Evolutionary conservation across 2,329 filamentous ascomycete genomes (phyloP).

Genomic region (Apiospora marii): DNA sequence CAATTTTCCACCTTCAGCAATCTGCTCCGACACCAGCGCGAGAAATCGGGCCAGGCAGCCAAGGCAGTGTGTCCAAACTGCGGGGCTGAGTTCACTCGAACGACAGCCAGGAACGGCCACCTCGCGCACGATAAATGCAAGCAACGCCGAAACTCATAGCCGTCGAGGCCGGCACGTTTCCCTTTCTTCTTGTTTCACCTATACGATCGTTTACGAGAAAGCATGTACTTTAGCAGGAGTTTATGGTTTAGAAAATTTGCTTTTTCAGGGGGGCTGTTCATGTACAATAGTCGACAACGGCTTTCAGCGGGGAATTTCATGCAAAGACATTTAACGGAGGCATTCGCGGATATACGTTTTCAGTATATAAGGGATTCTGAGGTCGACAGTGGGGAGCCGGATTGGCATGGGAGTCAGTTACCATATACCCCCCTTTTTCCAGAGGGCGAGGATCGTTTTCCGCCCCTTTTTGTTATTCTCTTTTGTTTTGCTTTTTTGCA

Average conservation of each 20-base stretch:
- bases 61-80: constrained; percentile 93
- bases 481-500: not conserved
- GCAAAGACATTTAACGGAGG: constrained; percentile 1
- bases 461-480: not conserved
- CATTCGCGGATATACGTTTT: constrained; percentile 2
- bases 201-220: constrained; percentile 14
- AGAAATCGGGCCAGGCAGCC: constrained; percentile 89
- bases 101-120: constrained; percentile 87
- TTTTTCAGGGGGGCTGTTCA: not conserved
- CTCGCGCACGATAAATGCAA: constrained; percentile 91
- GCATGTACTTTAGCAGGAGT: constrained; percentile 16
- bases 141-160: constrained; percentile 61
- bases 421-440: constrained; percentile 20
- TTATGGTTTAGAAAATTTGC: constrained; percentile 9
- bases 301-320: not conserved
- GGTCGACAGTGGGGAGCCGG: not conserved
- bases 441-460: constrained; percentile 5
- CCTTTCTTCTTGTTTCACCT: not conserved
- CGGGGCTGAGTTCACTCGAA: constrained; percentile 91
- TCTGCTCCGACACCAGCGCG: constrained; percentile 87
- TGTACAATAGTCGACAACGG: not conserved
- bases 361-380: constrained; percentile 19
- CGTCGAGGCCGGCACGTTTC: not conserved
- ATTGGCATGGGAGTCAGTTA: constrained; percentile 7
- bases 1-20: constrained; percentile 98